These are phyloP conservation scores for Mimosa bimucronata DNA, from an alignment of 306 rosid species.

Conservation along the genomic window DNA sequence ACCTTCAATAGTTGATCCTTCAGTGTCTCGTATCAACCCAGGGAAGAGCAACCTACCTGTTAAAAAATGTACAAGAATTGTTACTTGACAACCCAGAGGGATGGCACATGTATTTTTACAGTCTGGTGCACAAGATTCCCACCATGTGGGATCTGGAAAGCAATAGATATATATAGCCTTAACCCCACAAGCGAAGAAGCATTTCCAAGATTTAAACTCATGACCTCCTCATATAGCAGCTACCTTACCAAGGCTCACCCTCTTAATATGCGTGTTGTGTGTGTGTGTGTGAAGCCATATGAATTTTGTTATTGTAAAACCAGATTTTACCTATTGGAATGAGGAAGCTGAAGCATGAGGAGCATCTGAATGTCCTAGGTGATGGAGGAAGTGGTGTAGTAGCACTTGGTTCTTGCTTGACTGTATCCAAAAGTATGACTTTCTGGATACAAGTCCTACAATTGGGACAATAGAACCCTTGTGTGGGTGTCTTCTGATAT, in stretches of 20 bases:
- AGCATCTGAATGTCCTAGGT: conserved; percentile 44
- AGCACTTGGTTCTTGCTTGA: neutral
- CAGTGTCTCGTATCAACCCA: conserved; percentile 4
- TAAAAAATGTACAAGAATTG: conserved; percentile 20
- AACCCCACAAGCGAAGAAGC: neutral
- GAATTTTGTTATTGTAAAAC: neutral
- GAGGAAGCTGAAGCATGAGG: conserved; percentile 77
- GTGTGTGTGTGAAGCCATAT: neutral
- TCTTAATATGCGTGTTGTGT: neutral
- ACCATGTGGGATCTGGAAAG: neutral
- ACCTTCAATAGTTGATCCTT: conserved; percentile 44
- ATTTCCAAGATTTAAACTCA: no score
- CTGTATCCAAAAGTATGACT: conserved; percentile 44
- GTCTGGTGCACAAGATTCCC: neutral
- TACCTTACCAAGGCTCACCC: neutral
- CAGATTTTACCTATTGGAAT: conserved; percentile 50
- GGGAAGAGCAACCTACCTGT: conserved; percentile 60
- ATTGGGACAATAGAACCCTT: conserved; percentile 77
- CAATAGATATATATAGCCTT: no score
- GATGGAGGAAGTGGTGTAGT: neutral
- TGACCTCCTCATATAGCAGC: no score
- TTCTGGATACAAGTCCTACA: conserved; percentile 75
- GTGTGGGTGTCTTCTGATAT: conserved; percentile 48
- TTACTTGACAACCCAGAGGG: neutral
- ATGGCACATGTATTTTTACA: no score